These are phyloP conservation scores for Aureobasidium mangrovei DNA, from an alignment of 2,329 filamentous ascomycete genomes.

Conservation along the genomic window DNA sequence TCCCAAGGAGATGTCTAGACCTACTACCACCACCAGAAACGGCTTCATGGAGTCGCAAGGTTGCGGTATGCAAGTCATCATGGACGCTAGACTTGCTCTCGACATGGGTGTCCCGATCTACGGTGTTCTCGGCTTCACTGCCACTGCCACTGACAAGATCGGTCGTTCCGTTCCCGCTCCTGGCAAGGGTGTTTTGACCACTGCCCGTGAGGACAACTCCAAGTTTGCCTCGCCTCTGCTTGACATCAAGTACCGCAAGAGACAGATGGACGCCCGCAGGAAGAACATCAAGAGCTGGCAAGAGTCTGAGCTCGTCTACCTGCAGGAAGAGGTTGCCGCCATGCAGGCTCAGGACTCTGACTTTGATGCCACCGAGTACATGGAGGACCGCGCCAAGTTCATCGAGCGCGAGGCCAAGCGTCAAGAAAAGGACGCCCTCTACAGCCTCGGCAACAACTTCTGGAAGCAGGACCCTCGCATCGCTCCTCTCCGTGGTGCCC, in stretches of 20 bases:
- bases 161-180: conserved; percentile 94
- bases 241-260: conserved; percentile 93
- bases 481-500: conserved; percentile 86
- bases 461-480: conserved; percentile 95
- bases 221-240: conserved; percentile 93
- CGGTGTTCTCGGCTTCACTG: conserved; percentile 84
- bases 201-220: conserved; percentile 79
- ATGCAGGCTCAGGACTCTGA: conserved; percentile 70
- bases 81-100: conserved; percentile 89
- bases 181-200: conserved; percentile 92
- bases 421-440: conserved; percentile 87
- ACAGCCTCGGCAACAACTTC: conserved; percentile 94
- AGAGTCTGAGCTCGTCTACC: conserved; percentile 84
- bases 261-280: conserved; percentile 89
- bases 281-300: conserved; percentile 95
- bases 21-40: conserved; percentile 90
- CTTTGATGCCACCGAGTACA: conserved; percentile 77
- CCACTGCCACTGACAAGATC: conserved; percentile 98
- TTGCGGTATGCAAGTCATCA: conserved; percentile 95
- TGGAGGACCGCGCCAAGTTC: conserved; percentile 73
- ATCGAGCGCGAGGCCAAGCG: conserved; percentile 80
- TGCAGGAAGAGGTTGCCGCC: conserved; percentile 84
- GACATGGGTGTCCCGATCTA: conserved; percentile 99
- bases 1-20: conserved; percentile 93
- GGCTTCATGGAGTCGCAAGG: conserved; percentile 99